Conservation (phyloP, 345 rosid genomes). For the Murraya paniculata region DNA sequence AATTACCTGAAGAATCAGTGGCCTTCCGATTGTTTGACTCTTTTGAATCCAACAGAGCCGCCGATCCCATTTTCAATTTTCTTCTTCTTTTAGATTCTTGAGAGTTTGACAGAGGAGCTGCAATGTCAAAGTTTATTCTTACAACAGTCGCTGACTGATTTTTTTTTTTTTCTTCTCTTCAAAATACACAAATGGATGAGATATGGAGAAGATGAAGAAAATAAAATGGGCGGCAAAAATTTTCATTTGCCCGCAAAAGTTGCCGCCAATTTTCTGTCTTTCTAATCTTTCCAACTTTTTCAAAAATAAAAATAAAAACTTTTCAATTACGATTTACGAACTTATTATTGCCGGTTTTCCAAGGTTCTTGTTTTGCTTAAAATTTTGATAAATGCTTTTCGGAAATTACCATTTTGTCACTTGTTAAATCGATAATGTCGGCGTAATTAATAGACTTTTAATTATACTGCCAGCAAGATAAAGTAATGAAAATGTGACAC, state of each 20-base stretch:
- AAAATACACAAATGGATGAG: background rate
- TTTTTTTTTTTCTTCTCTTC: too few species aligned
- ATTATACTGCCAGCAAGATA: too few species aligned
- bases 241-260: background rate
- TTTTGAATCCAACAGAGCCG: conserved; percentile 17
- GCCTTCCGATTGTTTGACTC: background rate
- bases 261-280: background rate
- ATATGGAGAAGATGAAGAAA: background rate
- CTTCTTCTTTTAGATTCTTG: background rate
- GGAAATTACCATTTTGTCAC: background rate
- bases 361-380: background rate
- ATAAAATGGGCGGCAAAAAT: background rate
- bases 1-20: conserved; percentile 6
- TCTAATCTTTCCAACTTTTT: background rate
- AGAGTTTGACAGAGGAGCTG: background rate
- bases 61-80: conserved; percentile 20
- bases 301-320: background rate
- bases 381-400: background rate
- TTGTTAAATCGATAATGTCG: background rate
- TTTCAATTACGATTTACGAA: background rate
- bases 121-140: background rate
- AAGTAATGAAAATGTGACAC: background rate
- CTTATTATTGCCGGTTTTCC: background rate
- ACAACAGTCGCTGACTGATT: background rate
- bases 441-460: background rate